Percentiles rank a stretch among this genome's conserved stretches.
These are phyloP conservation scores for Striga asiatica DNA, from an alignment of 257 asterid genomes.

Conservation along the genomic window DNA sequence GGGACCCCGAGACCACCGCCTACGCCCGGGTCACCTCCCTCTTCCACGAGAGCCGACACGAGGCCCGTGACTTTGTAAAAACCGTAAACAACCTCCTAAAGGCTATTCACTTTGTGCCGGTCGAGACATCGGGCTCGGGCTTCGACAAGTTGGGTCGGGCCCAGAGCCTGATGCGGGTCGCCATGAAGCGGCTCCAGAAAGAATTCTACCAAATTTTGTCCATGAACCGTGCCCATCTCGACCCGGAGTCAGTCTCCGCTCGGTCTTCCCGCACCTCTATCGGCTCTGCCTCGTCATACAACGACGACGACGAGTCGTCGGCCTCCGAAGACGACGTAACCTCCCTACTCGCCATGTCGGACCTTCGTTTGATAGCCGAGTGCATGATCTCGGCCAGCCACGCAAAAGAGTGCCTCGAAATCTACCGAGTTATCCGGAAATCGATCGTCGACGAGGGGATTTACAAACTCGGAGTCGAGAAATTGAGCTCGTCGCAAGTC, in stretches of 20 bases:
- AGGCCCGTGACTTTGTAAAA: slow-evolving; percentile 21
- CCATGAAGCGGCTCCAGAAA: slow-evolving; percentile 21
- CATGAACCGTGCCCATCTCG: slow-evolving; percentile 19
- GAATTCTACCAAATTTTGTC: slow-evolving; percentile 35
- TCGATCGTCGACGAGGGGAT: slow-evolving; percentile 51
- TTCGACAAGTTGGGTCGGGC: slow-evolving; percentile 26
- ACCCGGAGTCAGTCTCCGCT: slow-evolving; percentile 31
- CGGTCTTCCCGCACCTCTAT: too few relatives aligned
- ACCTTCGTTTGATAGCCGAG: slow-evolving; percentile 47
- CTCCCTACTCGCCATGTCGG: slow-evolving; percentile 37
- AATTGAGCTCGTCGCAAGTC: slow-evolving; percentile 25
- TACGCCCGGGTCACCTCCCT: slow-evolving; percentile 8
- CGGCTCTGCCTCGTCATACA: neutral
- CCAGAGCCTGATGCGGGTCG: neutral
- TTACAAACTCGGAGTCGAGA: slow-evolving; percentile 35
- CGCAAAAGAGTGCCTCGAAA: slow-evolving; percentile 44
- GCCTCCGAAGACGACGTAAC: slow-evolving; percentile 15
- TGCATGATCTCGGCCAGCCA: slow-evolving; percentile 58
- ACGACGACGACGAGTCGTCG: slow-evolving; percentile 19
- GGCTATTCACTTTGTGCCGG: slow-evolving; percentile 27
- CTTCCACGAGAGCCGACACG: slow-evolving; percentile 21
- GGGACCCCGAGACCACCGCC: slow-evolving; percentile 19
- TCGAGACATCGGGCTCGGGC: slow-evolving; percentile 17
- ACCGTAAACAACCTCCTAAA: slow-evolving; percentile 19
- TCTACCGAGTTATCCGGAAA: slow-evolving; percentile 36